Evolutionary conservation across 305 asterid genomes (phyloP).

Genomic region (Vinca major): DNA sequence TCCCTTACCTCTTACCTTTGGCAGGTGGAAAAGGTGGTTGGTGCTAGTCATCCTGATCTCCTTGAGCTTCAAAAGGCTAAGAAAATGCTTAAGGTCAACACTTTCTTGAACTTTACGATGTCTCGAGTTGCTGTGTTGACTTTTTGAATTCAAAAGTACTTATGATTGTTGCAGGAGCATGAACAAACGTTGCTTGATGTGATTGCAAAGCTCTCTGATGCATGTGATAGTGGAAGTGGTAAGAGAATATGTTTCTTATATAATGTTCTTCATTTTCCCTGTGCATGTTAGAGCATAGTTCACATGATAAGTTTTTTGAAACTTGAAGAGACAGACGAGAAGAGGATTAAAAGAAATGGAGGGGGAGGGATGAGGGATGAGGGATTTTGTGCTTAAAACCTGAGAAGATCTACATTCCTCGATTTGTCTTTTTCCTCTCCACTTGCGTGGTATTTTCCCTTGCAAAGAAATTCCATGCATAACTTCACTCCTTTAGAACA

Average conservation of each 20-base stretch:
- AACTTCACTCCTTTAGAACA: too few relatives aligned
- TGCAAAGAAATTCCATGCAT: too few relatives aligned
- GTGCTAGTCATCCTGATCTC: conserved; percentile 70
- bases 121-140: conserved; percentile 9
- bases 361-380: too few relatives aligned
- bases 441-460: too few relatives aligned
- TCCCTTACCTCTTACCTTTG: conserved; percentile 15
- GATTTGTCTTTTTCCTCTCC: too few relatives aligned
- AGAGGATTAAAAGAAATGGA: too few relatives aligned
- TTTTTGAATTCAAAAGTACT: conserved; percentile 17
- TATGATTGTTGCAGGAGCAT: conserved; percentile 65
- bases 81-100: conserved; percentile 75
- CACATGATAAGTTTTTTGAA: too few relatives aligned
- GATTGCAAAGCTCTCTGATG: conserved; percentile 71
- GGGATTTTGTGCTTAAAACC: too few relatives aligned
- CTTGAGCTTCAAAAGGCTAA: conserved; percentile 80
- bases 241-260: conserved; percentile 18
- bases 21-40: conserved; percentile 89
- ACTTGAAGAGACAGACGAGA: too few relatives aligned
- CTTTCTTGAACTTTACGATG: conserved; percentile 2
- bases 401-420: too few relatives aligned
- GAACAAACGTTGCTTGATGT: conserved; percentile 73
- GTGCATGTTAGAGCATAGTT: too few relatives aligned
- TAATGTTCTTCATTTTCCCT: neutral
- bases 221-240: conserved; percentile 59